Evolutionary conservation across 108 stramenopile genomes (phyloP), one percentile per base, ranked within the genome.

Genomic region (Cyclotella atomus): DNA sequence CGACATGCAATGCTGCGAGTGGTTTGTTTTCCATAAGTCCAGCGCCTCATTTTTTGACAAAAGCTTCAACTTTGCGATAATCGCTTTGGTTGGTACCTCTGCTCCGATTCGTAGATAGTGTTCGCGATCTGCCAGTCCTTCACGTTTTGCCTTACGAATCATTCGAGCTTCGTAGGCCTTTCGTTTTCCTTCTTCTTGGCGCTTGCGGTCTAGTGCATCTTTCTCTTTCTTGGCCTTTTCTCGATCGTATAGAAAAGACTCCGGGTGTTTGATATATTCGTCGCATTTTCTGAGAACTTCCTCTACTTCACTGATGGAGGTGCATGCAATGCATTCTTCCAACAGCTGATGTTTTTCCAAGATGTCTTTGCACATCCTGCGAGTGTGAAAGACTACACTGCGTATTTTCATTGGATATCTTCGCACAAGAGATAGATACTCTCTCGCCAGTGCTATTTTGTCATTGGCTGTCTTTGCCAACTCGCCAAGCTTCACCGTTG

Each of bases 131-230:
- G 47, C 38, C 59, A 85, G 84, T 0, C 91, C 91, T 85, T 97
- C 97, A 49, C 97, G 84, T 76, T 97, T 97, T 9, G 97, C 97
- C 87, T 97, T 97, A 6, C 97, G 83, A 27, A 92, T 83, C 97
- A 97, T 97, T 20, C 97, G 76, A 8, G 77, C 92, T 84, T 95
- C 97, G 53, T 86, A 97, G 6, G 73, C 80, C 49, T 96, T 96
- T 25, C 97, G 86, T 59, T 94, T 94, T 30, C 93, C 92, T 69
- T 92, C 93, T 72, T 96, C 92, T 49, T 62, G 46, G 28, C 66
- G 64, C 60, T 91, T 90, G 50, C 73, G 71, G 69, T 83, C 88
- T 28, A 92, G 53, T 41, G 87, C 89, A 49, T 92, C 87, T 52
- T 85, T 88, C 3, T 91, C 89, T 62, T 54, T 43, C 34, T 70